These are phyloP conservation scores for Secale cereale DNA, from an alignment of 176 grass and related monocot species.

Conservation along the genomic window DNA sequence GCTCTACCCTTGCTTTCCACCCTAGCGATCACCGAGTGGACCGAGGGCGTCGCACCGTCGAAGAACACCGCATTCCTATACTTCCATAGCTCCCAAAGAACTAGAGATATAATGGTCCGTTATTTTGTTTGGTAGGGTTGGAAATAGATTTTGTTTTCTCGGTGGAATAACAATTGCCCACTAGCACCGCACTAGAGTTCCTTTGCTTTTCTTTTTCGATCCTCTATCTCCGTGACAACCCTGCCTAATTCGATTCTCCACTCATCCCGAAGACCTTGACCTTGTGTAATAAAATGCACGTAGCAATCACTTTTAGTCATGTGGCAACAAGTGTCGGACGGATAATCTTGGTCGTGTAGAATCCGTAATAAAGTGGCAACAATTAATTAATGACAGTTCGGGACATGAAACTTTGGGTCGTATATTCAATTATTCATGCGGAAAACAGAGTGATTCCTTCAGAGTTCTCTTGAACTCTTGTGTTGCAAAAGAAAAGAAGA, in stretches of 20 bases:
- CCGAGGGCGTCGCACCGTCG: too few relatives aligned
- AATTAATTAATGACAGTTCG: background rate
- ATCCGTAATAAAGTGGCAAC: background rate
- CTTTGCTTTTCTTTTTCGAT: slow-evolving; percentile 16
- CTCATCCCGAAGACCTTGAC: background rate
- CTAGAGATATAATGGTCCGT: too few relatives aligned
- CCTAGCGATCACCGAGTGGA: too few relatives aligned
- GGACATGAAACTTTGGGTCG: too few relatives aligned
- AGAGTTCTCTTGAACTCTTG: too few relatives aligned
- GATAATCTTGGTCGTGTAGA: background rate
- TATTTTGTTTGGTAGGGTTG: background rate
- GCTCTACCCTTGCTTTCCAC: too few relatives aligned
- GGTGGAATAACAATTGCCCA: background rate
- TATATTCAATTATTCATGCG: too few relatives aligned
- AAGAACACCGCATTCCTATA: too few relatives aligned
- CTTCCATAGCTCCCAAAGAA: too few relatives aligned
- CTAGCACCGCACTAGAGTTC: background rate
- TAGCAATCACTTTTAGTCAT: background rate
- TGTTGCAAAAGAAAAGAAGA: too few relatives aligned
- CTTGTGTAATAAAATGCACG: background rate
- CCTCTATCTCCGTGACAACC: background rate
- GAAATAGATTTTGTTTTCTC: background rate
- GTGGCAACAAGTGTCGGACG: background rate
- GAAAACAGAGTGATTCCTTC: too few relatives aligned
- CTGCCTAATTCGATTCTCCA: slow-evolving; percentile 16